phyloP scores from a whole-genome alignment of 805 yeast genomes.

The Torulaspora quercuum region DNA sequence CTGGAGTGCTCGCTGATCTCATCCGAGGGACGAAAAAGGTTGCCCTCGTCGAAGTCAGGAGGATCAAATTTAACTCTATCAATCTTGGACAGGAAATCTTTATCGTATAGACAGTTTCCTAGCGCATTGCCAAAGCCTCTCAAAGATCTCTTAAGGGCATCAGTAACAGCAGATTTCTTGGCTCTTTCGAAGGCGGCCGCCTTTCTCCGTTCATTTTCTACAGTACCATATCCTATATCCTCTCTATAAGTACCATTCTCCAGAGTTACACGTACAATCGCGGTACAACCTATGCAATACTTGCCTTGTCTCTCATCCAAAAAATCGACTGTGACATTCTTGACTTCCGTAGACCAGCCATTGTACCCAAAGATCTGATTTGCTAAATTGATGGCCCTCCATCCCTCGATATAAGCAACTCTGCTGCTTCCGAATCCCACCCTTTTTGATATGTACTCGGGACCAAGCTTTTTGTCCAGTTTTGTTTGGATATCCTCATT shows the following conservation, averaged over 20 bases:
- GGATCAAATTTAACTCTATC: constrained; percentile 44
- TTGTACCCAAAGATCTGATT: constrained; percentile 79
- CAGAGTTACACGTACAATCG: constrained; percentile 66
- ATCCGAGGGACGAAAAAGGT: constrained; percentile 39
- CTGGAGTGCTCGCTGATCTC: constrained; percentile 34
- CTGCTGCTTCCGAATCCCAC: constrained; percentile 70
- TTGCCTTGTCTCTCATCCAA: constrained; percentile 60
- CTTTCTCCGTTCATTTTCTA: constrained; percentile 67
- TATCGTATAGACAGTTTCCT: constrained; percentile 83
- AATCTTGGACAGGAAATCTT: constrained; percentile 51
- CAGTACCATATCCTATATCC: constrained; percentile 82
- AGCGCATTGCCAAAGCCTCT: constrained; percentile 79
- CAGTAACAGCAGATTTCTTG: constrained; percentile 80
- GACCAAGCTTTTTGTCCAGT: constrained; percentile 55
- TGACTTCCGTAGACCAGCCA: constrained; percentile 77
- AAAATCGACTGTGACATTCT: constrained; percentile 62
- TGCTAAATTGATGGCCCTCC: constrained; percentile 77
- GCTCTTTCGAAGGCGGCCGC: constrained; percentile 80
- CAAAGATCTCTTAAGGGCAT: constrained; percentile 73
- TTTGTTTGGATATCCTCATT: constrained; percentile 38
- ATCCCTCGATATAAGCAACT: constrained; percentile 76
- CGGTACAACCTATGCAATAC: constrained; percentile 64
- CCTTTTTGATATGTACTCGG: constrained; percentile 71
- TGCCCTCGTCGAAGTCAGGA: constrained; percentile 45
- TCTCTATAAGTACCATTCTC: constrained; percentile 77